Evolutionary conservation across 805 yeast species (phyloP).

Genomic region (Candida silvatica): DNA sequence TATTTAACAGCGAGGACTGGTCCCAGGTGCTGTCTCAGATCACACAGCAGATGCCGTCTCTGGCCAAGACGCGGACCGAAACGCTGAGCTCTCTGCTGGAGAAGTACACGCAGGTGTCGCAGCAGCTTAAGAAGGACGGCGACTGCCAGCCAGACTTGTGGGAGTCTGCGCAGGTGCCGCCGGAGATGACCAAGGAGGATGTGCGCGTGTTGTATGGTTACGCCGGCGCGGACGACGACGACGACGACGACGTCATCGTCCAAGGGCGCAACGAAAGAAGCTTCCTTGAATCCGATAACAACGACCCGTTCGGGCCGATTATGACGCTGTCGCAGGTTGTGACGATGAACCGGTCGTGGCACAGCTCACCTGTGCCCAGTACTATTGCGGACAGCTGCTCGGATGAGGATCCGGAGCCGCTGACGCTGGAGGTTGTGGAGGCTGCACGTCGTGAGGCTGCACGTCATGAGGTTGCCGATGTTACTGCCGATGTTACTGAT

Average conservation of each 20-base stretch:
- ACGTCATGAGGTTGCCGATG: no score
- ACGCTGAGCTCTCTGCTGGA: not conserved
- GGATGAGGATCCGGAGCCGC: slow-evolving; percentile 1
- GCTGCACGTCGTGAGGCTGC: no score
- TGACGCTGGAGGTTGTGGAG: not conserved
- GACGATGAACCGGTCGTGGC: not conserved
- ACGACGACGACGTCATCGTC: no score
- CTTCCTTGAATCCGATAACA: not conserved
- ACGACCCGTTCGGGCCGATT: not conserved
- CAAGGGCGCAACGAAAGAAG: slow-evolving; percentile 2
- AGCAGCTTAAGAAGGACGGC: not conserved
- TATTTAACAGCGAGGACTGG: slow-evolving; percentile 3
- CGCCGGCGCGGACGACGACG: not conserved
- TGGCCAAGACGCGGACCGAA: not conserved
- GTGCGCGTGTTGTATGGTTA: slow-evolving; percentile 3
- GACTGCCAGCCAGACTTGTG: not conserved
- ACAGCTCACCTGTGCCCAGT: not conserved
- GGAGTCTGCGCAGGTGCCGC: not conserved
- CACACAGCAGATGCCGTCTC: not conserved
- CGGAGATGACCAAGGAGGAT: slow-evolving; percentile 2
- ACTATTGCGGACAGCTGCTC: slow-evolving; percentile 4
- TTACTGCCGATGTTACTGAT: no score
- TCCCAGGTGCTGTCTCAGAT: not conserved
- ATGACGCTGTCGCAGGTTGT: slow-evolving; percentile 4
- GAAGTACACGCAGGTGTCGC: slow-evolving; percentile 1